Evolutionary conservation across 2,329 filamentous ascomycete genomes (phyloP), one percentile per base, ranked within the genome.

Genomic region (Fusarium humuli): DNA sequence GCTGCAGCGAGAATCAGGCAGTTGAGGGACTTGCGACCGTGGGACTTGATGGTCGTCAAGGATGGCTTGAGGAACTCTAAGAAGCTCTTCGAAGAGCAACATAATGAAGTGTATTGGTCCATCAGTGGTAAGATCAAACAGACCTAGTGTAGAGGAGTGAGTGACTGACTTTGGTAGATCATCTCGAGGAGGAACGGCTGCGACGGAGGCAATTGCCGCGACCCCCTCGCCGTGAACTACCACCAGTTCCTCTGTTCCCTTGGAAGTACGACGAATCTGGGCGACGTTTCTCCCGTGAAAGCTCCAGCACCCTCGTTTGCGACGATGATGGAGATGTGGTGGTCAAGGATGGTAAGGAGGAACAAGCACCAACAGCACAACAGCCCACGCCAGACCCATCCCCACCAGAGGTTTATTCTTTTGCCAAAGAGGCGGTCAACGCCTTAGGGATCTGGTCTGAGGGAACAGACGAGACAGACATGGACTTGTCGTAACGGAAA

Each of bases 1-100:
- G 66, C 73, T 7, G 20, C 29, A 6, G 48, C 32, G 18, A 65
- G 68, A 12, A 63, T 76, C 34, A 7, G 40, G n/a, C 42, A 65
- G 45, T 40, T 77, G 42, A 62, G 67, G 27, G 41, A 29, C 2
- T 32, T 72, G 53, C 64, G 63, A 8, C 25, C 63, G 16, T 73
- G 69, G 73, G 74, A 76, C 61, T 52, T 77, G 11, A 50, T 75
- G 7, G 68, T 77, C 14, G 50, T 66, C 10, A 60, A 44, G 12
- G 75, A 77, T 57, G 66, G 47, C 27, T 30, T 69, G 20, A 67
- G 75, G 14, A 42, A 22, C 13, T 11, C 48, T 1, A 55, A 64
- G 42, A 60, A 69, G 25, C 64, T 75, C 16, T 32, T 64, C 18
- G 32, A 48, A 25, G 47, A 66, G 6, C 72, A 75, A 25, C 34